Conservation (phyloP, 1,284 basidiomycete species). For the Melanopsichium pennsylvanicum region DNA sequence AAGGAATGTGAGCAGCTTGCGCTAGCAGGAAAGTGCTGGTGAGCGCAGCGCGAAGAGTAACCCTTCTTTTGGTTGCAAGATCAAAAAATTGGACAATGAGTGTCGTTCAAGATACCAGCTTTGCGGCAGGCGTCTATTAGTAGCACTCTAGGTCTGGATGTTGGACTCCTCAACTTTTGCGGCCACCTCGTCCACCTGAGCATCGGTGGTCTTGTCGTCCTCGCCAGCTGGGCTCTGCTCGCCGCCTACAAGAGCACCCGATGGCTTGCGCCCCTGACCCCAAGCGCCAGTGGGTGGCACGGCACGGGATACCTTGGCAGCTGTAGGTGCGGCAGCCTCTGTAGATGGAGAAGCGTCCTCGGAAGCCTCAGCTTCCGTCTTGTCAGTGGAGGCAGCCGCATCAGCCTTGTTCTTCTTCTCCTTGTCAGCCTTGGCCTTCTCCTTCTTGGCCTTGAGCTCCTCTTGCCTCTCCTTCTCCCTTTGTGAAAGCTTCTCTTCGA, state of each 20-base stretch:
- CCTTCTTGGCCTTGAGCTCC: constrained; percentile 46
- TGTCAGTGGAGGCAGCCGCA: constrained; percentile 9
- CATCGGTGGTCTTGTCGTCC: constrained; percentile 14
- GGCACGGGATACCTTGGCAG: constrained; percentile 27
- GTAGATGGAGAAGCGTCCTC: constrained; percentile 12
- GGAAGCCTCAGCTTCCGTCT: constrained; percentile 4
- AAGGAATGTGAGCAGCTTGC: neutral
- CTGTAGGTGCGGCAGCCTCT: constrained; percentile 13
- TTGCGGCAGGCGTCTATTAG: neutral
- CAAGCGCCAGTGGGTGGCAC: constrained; percentile 52
- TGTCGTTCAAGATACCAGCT: too few relatives aligned
- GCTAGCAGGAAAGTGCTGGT: constrained; percentile 5
- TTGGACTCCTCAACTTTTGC: constrained; percentile 40
- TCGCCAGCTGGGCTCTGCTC: constrained; percentile 14
- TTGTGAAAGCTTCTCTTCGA: constrained; percentile 69
- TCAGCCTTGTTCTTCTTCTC: constrained; percentile 31
- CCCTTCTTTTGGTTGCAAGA: constrained; percentile 23
- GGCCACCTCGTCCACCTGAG: constrained; percentile 38
- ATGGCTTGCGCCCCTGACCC: constrained; percentile 56
- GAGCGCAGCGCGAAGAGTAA: constrained; percentile 20
- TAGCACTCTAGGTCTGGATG: constrained; percentile 25
- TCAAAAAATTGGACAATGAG: too few relatives aligned
- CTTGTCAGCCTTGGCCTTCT: constrained; percentile 53
- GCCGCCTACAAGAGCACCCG: constrained; percentile 45
- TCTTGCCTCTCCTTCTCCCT: constrained; percentile 56